Conservation (phyloP, 2,329 filamentous ascomycete genomes). For the Beauveria asiatica region DNA sequence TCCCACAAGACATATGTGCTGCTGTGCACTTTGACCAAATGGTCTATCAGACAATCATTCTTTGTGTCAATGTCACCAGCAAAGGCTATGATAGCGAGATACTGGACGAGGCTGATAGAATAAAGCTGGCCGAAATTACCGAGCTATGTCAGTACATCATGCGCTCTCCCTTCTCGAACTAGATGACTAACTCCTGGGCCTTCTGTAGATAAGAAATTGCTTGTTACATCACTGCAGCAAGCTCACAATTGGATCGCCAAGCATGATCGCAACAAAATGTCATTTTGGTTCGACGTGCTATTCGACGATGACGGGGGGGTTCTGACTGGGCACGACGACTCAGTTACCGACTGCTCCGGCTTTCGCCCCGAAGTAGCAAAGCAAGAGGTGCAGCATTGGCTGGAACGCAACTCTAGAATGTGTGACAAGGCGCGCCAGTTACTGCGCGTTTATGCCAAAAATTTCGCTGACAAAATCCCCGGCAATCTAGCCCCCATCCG, state of each 20-base stretch:
- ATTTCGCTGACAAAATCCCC: slow-evolving; percentile 38
- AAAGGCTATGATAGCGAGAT: slow-evolving; percentile 59
- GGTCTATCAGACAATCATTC: slow-evolving; percentile 56
- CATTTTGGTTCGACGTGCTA: slow-evolving; percentile 58
- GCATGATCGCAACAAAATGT: slow-evolving; percentile 62
- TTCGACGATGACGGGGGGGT: slow-evolving; percentile 48
- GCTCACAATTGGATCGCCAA: slow-evolving; percentile 63
- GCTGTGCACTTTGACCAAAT: slow-evolving; percentile 57
- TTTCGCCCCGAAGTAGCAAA: slow-evolving; percentile 51
- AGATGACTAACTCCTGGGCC: slow-evolving; percentile 1
- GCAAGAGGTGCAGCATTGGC: slow-evolving; percentile 53
- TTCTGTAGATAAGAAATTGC: slow-evolving; percentile 51
- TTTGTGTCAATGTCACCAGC: slow-evolving; percentile 58
- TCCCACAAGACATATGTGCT: slow-evolving; percentile 57
- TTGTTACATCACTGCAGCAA: slow-evolving; percentile 58
- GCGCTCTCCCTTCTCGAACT: background rate
- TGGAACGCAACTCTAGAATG: slow-evolving; percentile 51
- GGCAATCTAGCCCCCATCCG: slow-evolving; percentile 42
- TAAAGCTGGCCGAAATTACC: slow-evolving; percentile 53
- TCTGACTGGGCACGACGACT: slow-evolving; percentile 41
- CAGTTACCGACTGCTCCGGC: slow-evolving; percentile 41
- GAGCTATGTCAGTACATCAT: slow-evolving; percentile 46
- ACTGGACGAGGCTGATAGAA: slow-evolving; percentile 47
- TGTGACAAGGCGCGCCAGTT: slow-evolving; percentile 47
- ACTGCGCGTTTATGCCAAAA: slow-evolving; percentile 45